Evolutionary conservation across 2,329 filamentous ascomycete species (phyloP).

Genomic region (Hortaea sp.): DNA sequence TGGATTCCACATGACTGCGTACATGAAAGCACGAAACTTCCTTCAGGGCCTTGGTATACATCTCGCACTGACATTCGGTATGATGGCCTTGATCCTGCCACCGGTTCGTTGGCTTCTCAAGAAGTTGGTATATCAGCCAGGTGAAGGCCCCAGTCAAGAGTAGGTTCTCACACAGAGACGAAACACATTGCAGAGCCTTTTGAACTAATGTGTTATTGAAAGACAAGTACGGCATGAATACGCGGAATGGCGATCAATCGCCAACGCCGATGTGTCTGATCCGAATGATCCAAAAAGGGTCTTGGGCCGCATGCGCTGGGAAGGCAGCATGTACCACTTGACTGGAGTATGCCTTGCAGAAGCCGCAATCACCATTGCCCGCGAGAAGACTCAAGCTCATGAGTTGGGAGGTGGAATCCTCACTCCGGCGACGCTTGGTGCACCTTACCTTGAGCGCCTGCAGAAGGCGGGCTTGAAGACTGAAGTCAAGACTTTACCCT

Average conservation of each 20-base stretch:
- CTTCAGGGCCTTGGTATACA: constrained; percentile 42
- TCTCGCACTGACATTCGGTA: constrained; percentile 34
- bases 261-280: constrained; percentile 46
- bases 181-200: neutral
- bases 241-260: constrained; percentile 55
- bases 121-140: constrained; percentile 40
- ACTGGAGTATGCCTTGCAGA: constrained; percentile 56
- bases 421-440: constrained; percentile 62
- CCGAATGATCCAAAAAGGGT: constrained; percentile 41
- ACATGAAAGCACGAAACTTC: constrained; percentile 41
- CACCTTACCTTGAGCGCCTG: constrained; percentile 54
- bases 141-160: constrained; percentile 39
- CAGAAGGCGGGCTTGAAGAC: constrained; percentile 53
- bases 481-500: constrained; percentile 33
- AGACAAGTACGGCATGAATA: constrained; percentile 48
- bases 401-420: constrained; percentile 56
- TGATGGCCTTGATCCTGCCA: constrained; percentile 40
- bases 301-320: constrained; percentile 44
- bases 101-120: constrained; percentile 44
- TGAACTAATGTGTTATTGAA: constrained; percentile 16
- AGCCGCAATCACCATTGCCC: constrained; percentile 54
- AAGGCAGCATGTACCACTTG: constrained; percentile 56
- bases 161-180: constrained; percentile 10
- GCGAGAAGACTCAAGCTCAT: constrained; percentile 42
- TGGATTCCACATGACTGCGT: constrained; percentile 49